Conservation (phyloP, 2,329 filamentous ascomycete genomes). For the Paramyrothecium roridum region DNA sequence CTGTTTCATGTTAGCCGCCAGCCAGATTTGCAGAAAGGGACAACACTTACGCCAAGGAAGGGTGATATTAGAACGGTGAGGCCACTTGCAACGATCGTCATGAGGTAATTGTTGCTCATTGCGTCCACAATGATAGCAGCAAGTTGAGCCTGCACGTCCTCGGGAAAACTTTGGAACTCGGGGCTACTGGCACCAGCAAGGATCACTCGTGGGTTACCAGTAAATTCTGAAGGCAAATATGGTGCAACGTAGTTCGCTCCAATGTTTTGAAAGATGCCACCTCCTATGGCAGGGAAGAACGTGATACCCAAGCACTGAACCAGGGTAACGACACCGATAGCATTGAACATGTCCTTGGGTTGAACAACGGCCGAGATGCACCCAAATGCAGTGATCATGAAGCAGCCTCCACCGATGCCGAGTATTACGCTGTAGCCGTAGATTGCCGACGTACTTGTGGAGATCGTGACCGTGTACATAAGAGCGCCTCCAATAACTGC, state of each 20-base stretch:
- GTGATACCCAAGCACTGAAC: conserved; percentile 13
- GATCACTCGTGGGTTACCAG: neutral
- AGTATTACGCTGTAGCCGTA: conserved; percentile 34
- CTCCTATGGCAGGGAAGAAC: neutral
- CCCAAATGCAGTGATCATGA: conserved; percentile 28
- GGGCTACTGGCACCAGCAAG: neutral
- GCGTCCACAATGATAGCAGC: conserved; percentile 6
- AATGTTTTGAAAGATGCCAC: conserved; percentile 12
- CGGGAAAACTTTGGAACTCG: neutral
- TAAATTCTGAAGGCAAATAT: neutral
- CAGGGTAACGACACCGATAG: conserved; percentile 31
- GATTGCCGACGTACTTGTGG: conserved; percentile 15
- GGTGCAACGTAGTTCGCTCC: neutral
- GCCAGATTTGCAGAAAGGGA: neutral
- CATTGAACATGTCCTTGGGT: conserved; percentile 18
- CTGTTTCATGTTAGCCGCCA: neutral
- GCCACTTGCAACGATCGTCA: conserved; percentile 33
- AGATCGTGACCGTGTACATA: conserved; percentile 23
- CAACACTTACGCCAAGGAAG: conserved; percentile 2
- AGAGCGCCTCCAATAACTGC: conserved; percentile 29
- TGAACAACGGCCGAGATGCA: conserved; percentile 26
- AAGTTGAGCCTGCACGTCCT: neutral
- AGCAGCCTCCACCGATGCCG: conserved; percentile 32
- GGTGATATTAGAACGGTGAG: conserved; percentile 1
- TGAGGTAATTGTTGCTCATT: conserved; percentile 8